Evolutionary conservation across 129 eudicot genomes (phyloP).

Genomic region (Saposhnikovia divaricata): DNA sequence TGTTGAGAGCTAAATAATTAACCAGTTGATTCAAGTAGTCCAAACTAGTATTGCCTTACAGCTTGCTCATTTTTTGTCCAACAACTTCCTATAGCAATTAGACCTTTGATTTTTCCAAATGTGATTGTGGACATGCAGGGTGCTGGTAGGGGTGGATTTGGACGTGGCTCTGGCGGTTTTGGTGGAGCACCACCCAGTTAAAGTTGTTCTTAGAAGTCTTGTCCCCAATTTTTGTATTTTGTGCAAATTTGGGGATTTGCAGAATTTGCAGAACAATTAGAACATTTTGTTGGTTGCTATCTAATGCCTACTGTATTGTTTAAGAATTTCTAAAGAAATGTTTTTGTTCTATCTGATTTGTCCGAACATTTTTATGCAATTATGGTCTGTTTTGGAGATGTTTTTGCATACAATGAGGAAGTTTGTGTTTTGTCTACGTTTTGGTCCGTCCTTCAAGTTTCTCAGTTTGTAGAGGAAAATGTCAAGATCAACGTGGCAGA

Average conservation of each 20-base stretch:
- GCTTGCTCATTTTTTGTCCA: not conserved
- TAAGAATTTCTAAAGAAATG: not conserved
- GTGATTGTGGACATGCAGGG: constrained; percentile 27
- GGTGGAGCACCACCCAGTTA: constrained; percentile 82
- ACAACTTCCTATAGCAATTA: not conserved
- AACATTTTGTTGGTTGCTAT: not conserved
- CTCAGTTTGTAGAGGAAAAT: no score
- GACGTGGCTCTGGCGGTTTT: constrained; percentile 89
- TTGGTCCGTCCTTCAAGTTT: not conserved
- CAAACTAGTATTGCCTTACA: not conserved
- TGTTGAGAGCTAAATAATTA: not conserved
- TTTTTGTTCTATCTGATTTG: not conserved
- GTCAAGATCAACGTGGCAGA: no score
- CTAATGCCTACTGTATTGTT: not conserved
- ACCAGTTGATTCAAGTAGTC: not conserved
- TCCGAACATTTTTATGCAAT: not conserved
- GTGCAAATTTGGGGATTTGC: not conserved
- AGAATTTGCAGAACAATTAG: not conserved
- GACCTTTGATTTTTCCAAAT: not conserved
- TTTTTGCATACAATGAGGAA: not conserved
- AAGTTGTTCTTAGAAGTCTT: constrained; percentile 29
- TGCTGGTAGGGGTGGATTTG: constrained; percentile 81
- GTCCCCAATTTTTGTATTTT: not conserved
- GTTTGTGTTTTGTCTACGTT: not conserved
- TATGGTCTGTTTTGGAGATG: not conserved